Percentiles rank a stretch among this genome's conserved stretches.
Conservation (phyloP, 768 basidiomycete genomes). For the Tremella mesenterica region DNA sequence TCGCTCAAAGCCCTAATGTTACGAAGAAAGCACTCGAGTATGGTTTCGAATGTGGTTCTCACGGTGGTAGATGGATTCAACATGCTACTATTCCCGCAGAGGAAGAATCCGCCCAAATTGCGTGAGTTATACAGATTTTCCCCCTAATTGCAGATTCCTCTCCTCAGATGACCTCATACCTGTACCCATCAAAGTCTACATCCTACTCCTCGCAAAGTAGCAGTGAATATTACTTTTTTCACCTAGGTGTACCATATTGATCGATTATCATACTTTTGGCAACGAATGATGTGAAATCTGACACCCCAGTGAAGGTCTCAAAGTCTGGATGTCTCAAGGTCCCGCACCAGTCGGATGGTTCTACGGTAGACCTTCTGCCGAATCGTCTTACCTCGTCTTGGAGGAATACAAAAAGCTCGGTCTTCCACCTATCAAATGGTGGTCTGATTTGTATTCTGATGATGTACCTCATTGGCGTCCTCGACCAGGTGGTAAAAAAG, state of each 20-base stretch:
- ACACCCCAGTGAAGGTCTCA: neutral
- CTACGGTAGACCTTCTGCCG: neutral
- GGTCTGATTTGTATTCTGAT: neutral
- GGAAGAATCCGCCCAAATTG: neutral
- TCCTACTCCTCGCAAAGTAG: too few relatives aligned
- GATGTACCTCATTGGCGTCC: slow-evolving; percentile 1
- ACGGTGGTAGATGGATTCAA: neutral
- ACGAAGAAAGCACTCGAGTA: neutral
- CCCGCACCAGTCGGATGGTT: slow-evolving; percentile 3
- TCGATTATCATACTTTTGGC: too few relatives aligned
- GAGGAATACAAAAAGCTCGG: slow-evolving; percentile 2
- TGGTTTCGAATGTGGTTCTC: neutral
- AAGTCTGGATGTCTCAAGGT: neutral
- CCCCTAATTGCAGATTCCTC: too few relatives aligned
- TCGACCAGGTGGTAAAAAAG: neutral
- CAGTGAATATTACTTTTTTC: too few relatives aligned
- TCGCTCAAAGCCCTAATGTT: neutral
- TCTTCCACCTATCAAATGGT: neutral
- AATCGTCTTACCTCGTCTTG: neutral
- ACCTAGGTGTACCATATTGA: too few relatives aligned
- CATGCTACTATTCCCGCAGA: neutral
- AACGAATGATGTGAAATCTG: too few relatives aligned
- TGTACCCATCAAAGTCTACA: too few relatives aligned
- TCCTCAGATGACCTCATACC: too few relatives aligned
- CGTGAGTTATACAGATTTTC: neutral